Evolutionary conservation across 495 filamentous ascomycete species (phyloP), one percentile per base, ranked within the genome.

Genomic region (Aspergillus indologenus): DNA sequence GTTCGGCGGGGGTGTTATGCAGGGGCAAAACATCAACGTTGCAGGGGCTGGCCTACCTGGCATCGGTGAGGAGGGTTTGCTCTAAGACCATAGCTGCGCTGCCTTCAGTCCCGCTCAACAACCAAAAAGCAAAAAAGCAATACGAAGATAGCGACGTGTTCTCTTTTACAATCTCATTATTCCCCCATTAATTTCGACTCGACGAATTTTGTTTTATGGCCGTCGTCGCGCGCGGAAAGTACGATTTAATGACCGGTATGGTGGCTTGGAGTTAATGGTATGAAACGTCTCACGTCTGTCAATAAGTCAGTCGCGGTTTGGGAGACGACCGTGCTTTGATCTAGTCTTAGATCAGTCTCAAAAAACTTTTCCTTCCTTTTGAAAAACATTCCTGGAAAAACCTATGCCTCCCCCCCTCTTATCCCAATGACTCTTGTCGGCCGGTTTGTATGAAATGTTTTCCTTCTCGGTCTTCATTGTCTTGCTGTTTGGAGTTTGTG

Each of bases 41-140:
- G 76, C 78, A 61, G 77, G 76, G 66, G 76, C 78, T 65, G 78
- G 78, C 43, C 70, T 81, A 67, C 75, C 78, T 61, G 78, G 78
- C 57, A 81, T 81, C 62, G 78, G 76, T 59, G 78, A 81, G 65
- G 78, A 81, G 61, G 75, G 75, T 46, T 71, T 81, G 44, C 56
- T 80, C 65, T 80, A 71, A 73, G 53, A 18, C 12, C 5, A 15
- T 40, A 15, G 34, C 12, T 40, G 12, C 34, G 34, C 34, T 40
- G 12, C 34, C 34, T 15, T 40, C 34, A 11, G 34, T 40, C 34
- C 2, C 34, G 34, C 5, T 40, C 5, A 40, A 15, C 34, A 7
- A 40, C 34, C 5, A 40, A 40, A 14, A 40, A 40, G 12, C 5
- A 40, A 40, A 40, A 40, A 8, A 40, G 12, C 34, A 40, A 40